Evolutionary conservation across 176 grass and related monocot species (phyloP).

Genomic region (Ananas comosus): DNA sequence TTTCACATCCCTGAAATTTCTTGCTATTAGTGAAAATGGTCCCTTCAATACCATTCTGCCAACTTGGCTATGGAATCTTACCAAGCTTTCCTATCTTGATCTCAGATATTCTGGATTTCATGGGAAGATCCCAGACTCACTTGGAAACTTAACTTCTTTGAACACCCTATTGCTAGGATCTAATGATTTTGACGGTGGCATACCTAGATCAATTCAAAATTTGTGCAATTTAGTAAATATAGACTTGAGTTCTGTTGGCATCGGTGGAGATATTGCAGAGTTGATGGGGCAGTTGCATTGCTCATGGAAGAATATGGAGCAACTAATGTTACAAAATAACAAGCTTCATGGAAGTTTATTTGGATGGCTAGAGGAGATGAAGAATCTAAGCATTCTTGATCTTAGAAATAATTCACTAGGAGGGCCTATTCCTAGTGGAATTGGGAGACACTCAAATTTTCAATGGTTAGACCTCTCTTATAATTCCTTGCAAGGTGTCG

Average conservation of each 20-base stretch:
- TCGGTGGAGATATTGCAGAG: not conserved
- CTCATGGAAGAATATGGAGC: too few species aligned
- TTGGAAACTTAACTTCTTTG: not conserved
- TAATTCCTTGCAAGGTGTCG: too few species aligned
- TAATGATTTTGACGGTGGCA: not conserved
- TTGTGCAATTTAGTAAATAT: constrained; percentile 17
- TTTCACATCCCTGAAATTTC: not conserved
- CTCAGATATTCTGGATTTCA: not conserved
- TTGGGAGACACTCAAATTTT: too few species aligned
- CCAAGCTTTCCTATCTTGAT: not conserved
- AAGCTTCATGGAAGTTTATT: too few species aligned
- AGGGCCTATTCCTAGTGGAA: too few species aligned
- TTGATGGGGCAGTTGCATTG: constrained; percentile 4
- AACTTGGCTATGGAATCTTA: constrained; percentile 16
- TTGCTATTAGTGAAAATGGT: constrained; percentile 8
- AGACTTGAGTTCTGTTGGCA: not conserved
- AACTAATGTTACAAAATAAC: too few species aligned
- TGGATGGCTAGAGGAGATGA: too few species aligned
- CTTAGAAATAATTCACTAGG: too few species aligned
- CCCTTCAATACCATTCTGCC: not conserved
- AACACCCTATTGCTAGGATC: not conserved
- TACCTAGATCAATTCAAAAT: not conserved
- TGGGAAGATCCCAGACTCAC: not conserved
- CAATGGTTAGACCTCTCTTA: too few species aligned
- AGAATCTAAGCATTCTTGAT: too few species aligned